A percentile compares a stretch with the other conserved stretches of the same genome.
These are phyloP conservation scores for Petunia secreta DNA, from an alignment of 257 asterid species.

Conservation along the genomic window DNA sequence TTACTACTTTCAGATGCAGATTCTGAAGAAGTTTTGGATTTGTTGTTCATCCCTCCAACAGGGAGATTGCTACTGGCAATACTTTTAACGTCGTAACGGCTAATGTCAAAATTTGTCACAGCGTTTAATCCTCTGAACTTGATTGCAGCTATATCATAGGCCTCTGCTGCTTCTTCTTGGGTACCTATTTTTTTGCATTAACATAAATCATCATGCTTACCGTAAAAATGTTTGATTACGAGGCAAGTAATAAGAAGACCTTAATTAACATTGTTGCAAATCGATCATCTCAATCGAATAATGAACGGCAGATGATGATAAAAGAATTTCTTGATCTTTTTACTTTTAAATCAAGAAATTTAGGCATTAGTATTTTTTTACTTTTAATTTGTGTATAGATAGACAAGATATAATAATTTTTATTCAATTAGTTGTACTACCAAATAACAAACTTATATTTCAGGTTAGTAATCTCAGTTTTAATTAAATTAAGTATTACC, in stretches of 20 bases:
- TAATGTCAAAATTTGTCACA: conserved; percentile 79
- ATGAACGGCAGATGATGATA: too few relatives aligned
- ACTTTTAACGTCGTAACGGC: conserved; percentile 73
- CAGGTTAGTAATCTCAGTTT: too few relatives aligned
- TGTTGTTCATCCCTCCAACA: conserved; percentile 55
- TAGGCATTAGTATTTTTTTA: too few relatives aligned
- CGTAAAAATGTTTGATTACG: too few relatives aligned
- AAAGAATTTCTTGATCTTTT: too few relatives aligned
- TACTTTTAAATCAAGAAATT: too few relatives aligned
- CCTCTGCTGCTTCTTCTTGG: conserved; percentile 91
- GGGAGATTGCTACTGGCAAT: conserved; percentile 73
- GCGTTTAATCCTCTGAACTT: conserved; percentile 84
- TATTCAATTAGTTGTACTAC: too few relatives aligned
- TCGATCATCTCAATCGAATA: too few relatives aligned
- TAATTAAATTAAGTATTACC: too few relatives aligned
- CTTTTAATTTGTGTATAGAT: too few relatives aligned
- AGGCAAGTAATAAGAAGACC: background rate
- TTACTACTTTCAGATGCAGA: conserved; percentile 40
- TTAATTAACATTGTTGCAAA: background rate
- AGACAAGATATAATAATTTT: too few relatives aligned
- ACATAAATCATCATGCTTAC: background rate
- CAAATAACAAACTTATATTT: too few relatives aligned
- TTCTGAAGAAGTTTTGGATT: conserved; percentile 49
- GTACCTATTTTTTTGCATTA: conserved; percentile 47
- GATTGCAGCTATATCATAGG: conserved; percentile 84